These are phyloP conservation scores for Neurospora sp. DNA, from an alignment of 495 filamentous ascomycete species.

Conservation along the genomic window DNA sequence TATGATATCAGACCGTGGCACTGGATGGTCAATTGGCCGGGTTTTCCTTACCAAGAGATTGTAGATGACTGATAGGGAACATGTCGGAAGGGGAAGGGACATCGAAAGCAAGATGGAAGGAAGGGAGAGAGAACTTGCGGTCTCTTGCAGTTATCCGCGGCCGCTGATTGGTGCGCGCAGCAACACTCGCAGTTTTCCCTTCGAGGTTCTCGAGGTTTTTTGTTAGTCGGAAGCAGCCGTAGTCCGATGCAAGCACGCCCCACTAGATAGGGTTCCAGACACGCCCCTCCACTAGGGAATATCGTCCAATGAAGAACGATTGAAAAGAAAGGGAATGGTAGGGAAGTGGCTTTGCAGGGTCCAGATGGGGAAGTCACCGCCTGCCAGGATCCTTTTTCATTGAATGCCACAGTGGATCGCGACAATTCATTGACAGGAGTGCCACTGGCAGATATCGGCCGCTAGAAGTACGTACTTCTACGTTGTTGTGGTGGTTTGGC, in stretches of 20 bases:
- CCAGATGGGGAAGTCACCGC: background rate
- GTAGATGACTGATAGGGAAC: constrained; percentile 1
- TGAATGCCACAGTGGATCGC: background rate
- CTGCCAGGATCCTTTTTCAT: background rate
- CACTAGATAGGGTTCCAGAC: background rate
- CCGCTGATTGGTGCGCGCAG: constrained; percentile 2
- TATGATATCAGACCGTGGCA: background rate
- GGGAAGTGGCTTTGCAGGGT: background rate
- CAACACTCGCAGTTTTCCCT: background rate
- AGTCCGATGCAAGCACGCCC: constrained; percentile 6
- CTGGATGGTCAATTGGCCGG: background rate
- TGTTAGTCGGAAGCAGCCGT: constrained; percentile 6
- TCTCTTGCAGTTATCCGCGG: constrained; percentile 2
- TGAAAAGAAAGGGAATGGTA: too few species aligned
- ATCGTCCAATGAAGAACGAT: constrained; percentile 5
- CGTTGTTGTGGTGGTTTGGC: constrained; percentile 6
- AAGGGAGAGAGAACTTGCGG: background rate
- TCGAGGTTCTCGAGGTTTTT: background rate
- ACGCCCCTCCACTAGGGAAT: constrained; percentile 3
- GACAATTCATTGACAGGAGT: background rate
- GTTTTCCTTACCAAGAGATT: background rate
- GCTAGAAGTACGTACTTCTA: background rate
- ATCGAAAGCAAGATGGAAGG: background rate
- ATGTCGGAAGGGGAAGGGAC: background rate
- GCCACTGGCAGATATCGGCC: constrained; percentile 8